A percentile compares a stretch with the other conserved stretches of the same genome.
These are phyloP conservation scores for Sporothrix brunneoviolacea DNA, from an alignment of 2,329 filamentous ascomycete species.

Conservation along the genomic window DNA sequence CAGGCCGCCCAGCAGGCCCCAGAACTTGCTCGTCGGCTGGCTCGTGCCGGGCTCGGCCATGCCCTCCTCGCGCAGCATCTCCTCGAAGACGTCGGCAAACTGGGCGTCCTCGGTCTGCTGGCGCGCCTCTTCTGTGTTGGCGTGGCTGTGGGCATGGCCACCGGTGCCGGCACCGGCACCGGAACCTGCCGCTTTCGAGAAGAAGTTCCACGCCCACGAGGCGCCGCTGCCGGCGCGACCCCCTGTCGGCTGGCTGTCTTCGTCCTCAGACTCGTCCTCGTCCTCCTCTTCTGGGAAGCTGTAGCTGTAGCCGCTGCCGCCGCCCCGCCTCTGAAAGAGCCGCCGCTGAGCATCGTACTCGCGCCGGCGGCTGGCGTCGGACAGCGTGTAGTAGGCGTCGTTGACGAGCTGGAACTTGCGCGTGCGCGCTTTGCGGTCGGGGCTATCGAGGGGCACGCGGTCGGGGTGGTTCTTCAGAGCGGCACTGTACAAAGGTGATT, in stretches of 20 bases:
- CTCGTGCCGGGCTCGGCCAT: constrained; percentile 65
- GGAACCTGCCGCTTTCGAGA: constrained; percentile 34
- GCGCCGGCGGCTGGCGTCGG: constrained; percentile 65
- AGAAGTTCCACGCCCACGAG: constrained; percentile 70
- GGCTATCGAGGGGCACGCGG: constrained; percentile 74
- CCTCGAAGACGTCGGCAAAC: constrained; percentile 81
- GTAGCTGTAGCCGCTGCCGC: constrained; percentile 2
- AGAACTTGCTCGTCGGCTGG: constrained; percentile 66
- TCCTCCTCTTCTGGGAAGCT: constrained; percentile 26
- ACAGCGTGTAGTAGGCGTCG: constrained; percentile 53
- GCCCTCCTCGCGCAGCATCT: constrained; percentile 83
- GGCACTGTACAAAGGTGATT: constrained; percentile 47
- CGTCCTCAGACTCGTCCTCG: constrained; percentile 34
- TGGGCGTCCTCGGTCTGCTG: constrained; percentile 65
- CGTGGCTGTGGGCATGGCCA: constrained; percentile 30
- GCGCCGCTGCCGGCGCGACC: constrained; percentile 29
- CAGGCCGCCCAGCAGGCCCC: constrained; percentile 75
- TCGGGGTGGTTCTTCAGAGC: constrained; percentile 92
- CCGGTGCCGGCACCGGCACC: constrained; percentile 22
- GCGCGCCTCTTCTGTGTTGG: constrained; percentile 30
- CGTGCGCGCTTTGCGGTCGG: constrained; percentile 74
- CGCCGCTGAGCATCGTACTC: constrained; percentile 75
- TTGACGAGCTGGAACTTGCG: constrained; percentile 46
- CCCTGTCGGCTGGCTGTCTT: constrained; percentile 33
- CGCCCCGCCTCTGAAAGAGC: constrained; percentile 31